phyloP scores from a whole-genome alignment of 148 eudicot genomes.

The Rhododendron henanense region DNA sequence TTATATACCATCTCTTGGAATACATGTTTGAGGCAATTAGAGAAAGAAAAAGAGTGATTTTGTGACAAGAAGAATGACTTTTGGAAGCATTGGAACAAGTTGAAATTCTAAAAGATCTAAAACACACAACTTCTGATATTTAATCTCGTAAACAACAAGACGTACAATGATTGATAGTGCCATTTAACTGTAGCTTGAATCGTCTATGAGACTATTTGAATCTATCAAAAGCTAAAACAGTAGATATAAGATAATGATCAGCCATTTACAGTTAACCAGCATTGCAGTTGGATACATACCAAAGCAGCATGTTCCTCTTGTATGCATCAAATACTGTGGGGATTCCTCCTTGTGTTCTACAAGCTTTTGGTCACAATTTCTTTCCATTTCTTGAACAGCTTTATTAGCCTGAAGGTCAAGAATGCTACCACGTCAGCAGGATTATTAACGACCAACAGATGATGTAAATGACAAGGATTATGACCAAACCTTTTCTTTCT shows the following conservation, averaged over 20 bases:
- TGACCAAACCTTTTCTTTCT: too few relatives aligned
- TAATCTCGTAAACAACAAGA: neutral
- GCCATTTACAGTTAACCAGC: neutral
- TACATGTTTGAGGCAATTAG: too few relatives aligned
- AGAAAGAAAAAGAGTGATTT: neutral
- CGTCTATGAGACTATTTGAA: neutral
- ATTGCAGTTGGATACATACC: conserved; percentile 42
- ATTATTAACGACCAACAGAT: too few relatives aligned
- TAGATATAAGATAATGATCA: neutral
- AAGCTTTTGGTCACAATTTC: too few relatives aligned
- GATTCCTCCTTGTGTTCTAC: too few relatives aligned
- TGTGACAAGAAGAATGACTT: neutral
- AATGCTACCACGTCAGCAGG: too few relatives aligned
- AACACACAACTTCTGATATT: neutral
- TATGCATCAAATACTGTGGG: conserved; percentile 1
- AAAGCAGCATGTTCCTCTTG: conserved; percentile 71
- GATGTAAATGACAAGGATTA: too few relatives aligned
- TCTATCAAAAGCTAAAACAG: neutral
- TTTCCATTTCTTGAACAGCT: too few relatives aligned
- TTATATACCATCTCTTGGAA: too few relatives aligned
- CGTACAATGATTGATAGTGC: neutral
- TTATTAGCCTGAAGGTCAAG: too few relatives aligned
- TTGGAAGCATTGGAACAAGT: neutral
- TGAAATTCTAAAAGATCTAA: neutral
- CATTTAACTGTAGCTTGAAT: neutral